Base-by-base conservation (phyloP, 1,284 basidiomycete genomes). In the Trametes versicolor region DNA sequence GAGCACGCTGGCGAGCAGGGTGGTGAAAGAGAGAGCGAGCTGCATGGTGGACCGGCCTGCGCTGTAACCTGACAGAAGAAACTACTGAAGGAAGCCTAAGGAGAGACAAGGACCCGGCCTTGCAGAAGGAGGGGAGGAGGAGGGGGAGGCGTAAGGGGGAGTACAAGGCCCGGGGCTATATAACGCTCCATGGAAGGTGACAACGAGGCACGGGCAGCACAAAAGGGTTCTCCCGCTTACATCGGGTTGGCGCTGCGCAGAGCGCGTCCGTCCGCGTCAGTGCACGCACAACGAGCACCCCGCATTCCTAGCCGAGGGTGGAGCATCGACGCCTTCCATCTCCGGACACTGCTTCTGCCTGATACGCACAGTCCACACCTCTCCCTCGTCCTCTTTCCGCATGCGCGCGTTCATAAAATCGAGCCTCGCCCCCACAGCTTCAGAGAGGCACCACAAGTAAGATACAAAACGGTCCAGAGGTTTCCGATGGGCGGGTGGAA, bases 1-100 rank as follows among this genome's bases (percentile, higher is more conserved):
- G 56, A 87, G 73, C 62, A 88, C 68, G 77, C 82, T 81, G 70
- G 84, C 82, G 74, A 89, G 82, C 75, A 89, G 83, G 67, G 82
- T 70, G 62, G 82, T 79, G 70, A 88, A 81, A 41, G 84, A 82
- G 70, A 83, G 72, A 63, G 77, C 80, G 76, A 88, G 80, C 72
- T 85, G 84, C 87, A 88, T 88, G 70, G 71, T 80, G 63, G 67
- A 68, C 73, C 71, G 71, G 71, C 71, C 71, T 73, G 64, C 69
- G 71, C 67, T 70, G 70, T 67, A 66, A 67, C 66, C 69, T 67
- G 66, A 71, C 59, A 66, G 74, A 75, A 72, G 68, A 73, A 74
- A 65, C 62, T 69, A 55, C 54, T 63, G 70, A 64, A 61, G 68
- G 73, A 71, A 71, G 67, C 61, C 72, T 72, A 74, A 61, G 68